These are phyloP conservation scores for Teratosphaeria nubilosa DNA, from an alignment of 2,329 filamentous ascomycete species.

Conservation along the genomic window DNA sequence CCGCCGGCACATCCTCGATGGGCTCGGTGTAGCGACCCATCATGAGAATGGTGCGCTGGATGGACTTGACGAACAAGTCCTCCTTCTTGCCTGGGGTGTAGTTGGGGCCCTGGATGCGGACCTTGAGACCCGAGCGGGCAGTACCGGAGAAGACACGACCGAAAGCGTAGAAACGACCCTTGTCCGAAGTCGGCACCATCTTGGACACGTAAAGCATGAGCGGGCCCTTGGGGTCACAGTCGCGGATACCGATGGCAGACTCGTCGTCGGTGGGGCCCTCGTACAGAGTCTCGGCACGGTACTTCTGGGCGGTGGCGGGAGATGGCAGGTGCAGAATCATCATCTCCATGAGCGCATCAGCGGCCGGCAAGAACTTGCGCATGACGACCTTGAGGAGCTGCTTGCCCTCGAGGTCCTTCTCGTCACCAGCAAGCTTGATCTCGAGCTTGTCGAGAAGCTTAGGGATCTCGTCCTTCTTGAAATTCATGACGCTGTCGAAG, in stretches of 20 bases:
- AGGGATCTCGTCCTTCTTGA: slow-evolving; percentile 87
- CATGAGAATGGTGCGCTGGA: slow-evolving; percentile 99
- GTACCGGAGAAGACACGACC: slow-evolving; percentile 99
- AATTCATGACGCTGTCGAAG: slow-evolving; percentile 93
- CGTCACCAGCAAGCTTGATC: slow-evolving; percentile 78
- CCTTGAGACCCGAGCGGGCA: slow-evolving; percentile 94
- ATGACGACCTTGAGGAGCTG: slow-evolving; percentile 95
- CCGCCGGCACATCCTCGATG: slow-evolving; percentile 96
- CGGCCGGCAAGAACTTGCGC: slow-evolving; percentile 96
- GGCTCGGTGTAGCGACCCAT: slow-evolving; percentile 99
- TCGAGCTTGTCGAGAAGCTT: slow-evolving; percentile 84
- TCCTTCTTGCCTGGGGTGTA: slow-evolving; percentile 98
- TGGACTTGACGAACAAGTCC: slow-evolving; percentile 97
- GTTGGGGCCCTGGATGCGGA: slow-evolving; percentile 99
- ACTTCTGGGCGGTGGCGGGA: slow-evolving; percentile 87
- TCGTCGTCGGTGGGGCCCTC: slow-evolving; percentile 93
- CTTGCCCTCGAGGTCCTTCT: slow-evolving; percentile 95
- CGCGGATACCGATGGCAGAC: slow-evolving; percentile 89
- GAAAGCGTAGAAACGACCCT: slow-evolving; percentile 99
- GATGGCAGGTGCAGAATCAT: slow-evolving; percentile 99
- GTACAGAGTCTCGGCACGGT: slow-evolving; percentile 97
- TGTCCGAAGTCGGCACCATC: slow-evolving; percentile 99
- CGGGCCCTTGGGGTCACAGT: slow-evolving; percentile 94
- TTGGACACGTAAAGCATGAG: slow-evolving; percentile 99
- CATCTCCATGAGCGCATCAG: slow-evolving; percentile 98